Percentiles rank a stretch among this genome's conserved stretches.
phyloP scores from a whole-genome alignment of 208 protist genomes.

The Crithidia bombi region DNA sequence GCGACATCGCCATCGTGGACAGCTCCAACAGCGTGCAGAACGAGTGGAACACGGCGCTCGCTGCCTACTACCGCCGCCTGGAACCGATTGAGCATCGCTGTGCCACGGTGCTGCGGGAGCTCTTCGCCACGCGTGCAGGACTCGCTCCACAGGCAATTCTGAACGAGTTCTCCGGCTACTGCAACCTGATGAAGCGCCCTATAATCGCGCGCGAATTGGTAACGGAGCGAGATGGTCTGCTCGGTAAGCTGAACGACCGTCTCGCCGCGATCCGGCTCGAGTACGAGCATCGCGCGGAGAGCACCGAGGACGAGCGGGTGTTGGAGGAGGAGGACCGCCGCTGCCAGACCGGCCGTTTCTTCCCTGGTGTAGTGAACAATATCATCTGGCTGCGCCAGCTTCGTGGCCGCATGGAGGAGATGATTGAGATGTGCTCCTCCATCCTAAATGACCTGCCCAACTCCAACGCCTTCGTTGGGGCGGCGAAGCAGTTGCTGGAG shows the following conservation, averaged over 20 bases:
- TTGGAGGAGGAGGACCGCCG: slow-evolving; percentile 87
- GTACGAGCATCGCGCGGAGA: slow-evolving; percentile 85
- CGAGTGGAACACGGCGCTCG: slow-evolving; percentile 70
- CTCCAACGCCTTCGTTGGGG: slow-evolving; percentile 59
- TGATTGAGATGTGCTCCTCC: slow-evolving; percentile 75
- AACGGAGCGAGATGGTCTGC: slow-evolving; percentile 78
- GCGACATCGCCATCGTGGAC: slow-evolving; percentile 70
- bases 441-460: slow-evolving; percentile 82
- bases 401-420: slow-evolving; percentile 73
- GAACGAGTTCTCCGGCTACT: slow-evolving; percentile 82
- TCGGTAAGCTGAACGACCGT: slow-evolving; percentile 90
- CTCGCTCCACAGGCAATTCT: slow-evolving; percentile 88
- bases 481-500: slow-evolving; percentile 64
- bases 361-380: slow-evolving; percentile 92
- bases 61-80: slow-evolving; percentile 81
- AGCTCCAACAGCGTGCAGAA: slow-evolving; percentile 53
- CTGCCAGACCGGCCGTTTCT: slow-evolving; percentile 89
- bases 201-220: slow-evolving; percentile 89
- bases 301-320: slow-evolving; percentile 69
- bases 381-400: slow-evolving; percentile 92
- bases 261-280: slow-evolving; percentile 84
- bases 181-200: slow-evolving; percentile 83
- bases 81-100: slow-evolving; percentile 88
- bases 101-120: slow-evolving; percentile 71
- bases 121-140: slow-evolving; percentile 66